phyloP scores from a whole-genome alignment of 257 asterid species.

The Solanum ossicruentum region DNA sequence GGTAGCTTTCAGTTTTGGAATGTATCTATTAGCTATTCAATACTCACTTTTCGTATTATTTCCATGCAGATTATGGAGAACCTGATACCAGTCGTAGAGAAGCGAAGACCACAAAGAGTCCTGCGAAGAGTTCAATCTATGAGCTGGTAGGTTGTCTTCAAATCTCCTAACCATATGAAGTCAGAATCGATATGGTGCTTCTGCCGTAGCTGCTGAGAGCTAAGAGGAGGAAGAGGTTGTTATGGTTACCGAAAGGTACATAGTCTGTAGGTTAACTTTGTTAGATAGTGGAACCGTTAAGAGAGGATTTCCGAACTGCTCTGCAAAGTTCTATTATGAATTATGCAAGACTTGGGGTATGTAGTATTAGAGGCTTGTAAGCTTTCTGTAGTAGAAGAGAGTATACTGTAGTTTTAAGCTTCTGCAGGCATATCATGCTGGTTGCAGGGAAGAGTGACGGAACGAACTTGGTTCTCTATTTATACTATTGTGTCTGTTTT shows the following conservation, averaged over 20 bases:
- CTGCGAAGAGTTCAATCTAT: conserved; percentile 39
- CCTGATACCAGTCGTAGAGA: conserved; percentile 50
- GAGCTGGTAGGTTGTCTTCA: conserved; percentile 20
- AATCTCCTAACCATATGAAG: conserved; percentile 1
- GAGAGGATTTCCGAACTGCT: neutral
- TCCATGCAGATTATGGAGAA: conserved; percentile 60
- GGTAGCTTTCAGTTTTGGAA: neutral
- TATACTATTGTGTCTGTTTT: neutral
- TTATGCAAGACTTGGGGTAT: neutral
- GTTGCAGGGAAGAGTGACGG: neutral
- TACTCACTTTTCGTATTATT: neutral
- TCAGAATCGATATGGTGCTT: conserved; percentile 2
- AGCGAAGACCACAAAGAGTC: conserved; percentile 39
- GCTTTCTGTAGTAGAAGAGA: neutral
- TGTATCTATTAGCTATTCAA: neutral
- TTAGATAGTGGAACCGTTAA: neutral
- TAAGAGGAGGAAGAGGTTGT: neutral
- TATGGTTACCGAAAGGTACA: neutral
- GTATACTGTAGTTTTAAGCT: neutral
- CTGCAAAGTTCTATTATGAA: neutral
- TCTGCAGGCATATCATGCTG: conserved; percentile 1
- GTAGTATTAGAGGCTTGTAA: neutral
- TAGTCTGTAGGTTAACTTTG: neutral
- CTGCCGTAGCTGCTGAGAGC: neutral
- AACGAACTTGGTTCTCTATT: neutral